A percentile compares a stretch with the other conserved stretches of the same genome.
Conservation (phyloP, 2,329 filamentous ascomycete species). For the Salinomyces thailandicus region DNA sequence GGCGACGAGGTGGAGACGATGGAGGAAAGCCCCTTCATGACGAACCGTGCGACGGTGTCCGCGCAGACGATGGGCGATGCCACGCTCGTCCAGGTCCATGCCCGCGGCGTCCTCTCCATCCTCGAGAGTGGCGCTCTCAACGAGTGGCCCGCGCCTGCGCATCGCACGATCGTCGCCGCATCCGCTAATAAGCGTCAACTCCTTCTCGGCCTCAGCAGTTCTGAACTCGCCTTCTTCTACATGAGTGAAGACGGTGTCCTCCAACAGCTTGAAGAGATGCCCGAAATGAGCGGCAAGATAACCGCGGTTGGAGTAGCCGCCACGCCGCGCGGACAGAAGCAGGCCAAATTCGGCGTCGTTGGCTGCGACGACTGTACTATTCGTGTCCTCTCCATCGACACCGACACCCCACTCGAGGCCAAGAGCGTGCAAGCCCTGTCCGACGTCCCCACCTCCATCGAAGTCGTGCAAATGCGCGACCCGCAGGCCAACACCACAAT, state of each 20-base stretch:
- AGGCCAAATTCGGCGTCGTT: conserved; percentile 89
- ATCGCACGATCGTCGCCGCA: conserved; percentile 89
- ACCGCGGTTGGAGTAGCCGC: conserved; percentile 90
- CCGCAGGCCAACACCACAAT: conserved; percentile 81
- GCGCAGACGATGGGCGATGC: conserved; percentile 92
- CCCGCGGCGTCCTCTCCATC: conserved; percentile 91
- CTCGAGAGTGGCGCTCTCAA: conserved; percentile 66
- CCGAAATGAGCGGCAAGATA: conserved; percentile 89
- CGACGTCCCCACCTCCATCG: conserved; percentile 75
- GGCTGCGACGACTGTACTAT: conserved; percentile 96
- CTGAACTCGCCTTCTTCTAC: conserved; percentile 96
- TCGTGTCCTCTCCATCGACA: conserved; percentile 48
- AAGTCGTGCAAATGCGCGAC: conserved; percentile 92
- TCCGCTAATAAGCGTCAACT: conserved; percentile 90
- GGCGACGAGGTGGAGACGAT: conserved; percentile 96
- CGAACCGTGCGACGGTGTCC: conserved; percentile 77
- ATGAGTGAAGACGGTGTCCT: conserved; percentile 94
- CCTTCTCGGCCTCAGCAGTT: conserved; percentile 84
- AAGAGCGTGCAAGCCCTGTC: conserved; percentile 92
- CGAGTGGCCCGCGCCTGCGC: conserved; percentile 87
- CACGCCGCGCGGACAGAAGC: conserved; percentile 76
- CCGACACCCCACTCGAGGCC: conserved; percentile 76
- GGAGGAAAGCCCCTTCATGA: conserved; percentile 83
- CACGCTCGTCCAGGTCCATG: conserved; percentile 85
- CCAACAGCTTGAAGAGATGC: conserved; percentile 60